Evolutionary conservation across 106 monocot genomes (phyloP), one percentile per base, ranked within the genome.

Genomic region (Dendrobium huoshanense): DNA sequence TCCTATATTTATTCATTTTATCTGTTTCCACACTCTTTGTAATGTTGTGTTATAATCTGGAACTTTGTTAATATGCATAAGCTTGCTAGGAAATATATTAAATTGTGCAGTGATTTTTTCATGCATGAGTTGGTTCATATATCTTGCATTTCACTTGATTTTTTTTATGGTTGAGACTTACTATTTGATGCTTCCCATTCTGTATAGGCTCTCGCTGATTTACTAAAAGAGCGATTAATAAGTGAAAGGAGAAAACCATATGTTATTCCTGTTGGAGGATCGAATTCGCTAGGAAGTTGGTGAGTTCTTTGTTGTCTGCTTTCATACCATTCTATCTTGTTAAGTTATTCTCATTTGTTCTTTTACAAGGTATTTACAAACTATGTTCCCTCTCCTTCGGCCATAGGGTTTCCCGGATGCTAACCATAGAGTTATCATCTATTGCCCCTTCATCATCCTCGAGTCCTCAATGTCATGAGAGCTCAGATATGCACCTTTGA

Each of bases 251-350:
- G 91, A 85, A 97, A 89, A 31, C 97, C 97, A 65, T 97, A 94
- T 83, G 84, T 97, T 48, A 97, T 97, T 85, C 97, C 97, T 77
- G 97, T 94, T 83, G 97, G 97, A 61, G 97, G 97, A 87, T 97
- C 97, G 75, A 97, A 97, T 82, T 92, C 97, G 54, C 87, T 97
- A 27, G 97, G 97, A 77, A 97, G 92, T 77, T 97, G 97, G 97
- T 97, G 83, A 91, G 70, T 19, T 61, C n/a, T 61, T 22, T n/a
- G 5, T 61, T 61, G 24, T 61, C n/a, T 61, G 22, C 61, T 61
- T 61, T 61, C 61, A 61, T 61, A 6, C 8, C 4, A 37, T 4
- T 61, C 22, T n/a, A 22, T 22, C 5, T 20, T 61, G 20, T 61
- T 13, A 13, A 51, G 10, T 51, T 51, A 13, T 51, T 51, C 1